Evolutionary conservation across 352 stramenopile genomes (phyloP).

Genomic region (Phytophthora constricta): DNA sequence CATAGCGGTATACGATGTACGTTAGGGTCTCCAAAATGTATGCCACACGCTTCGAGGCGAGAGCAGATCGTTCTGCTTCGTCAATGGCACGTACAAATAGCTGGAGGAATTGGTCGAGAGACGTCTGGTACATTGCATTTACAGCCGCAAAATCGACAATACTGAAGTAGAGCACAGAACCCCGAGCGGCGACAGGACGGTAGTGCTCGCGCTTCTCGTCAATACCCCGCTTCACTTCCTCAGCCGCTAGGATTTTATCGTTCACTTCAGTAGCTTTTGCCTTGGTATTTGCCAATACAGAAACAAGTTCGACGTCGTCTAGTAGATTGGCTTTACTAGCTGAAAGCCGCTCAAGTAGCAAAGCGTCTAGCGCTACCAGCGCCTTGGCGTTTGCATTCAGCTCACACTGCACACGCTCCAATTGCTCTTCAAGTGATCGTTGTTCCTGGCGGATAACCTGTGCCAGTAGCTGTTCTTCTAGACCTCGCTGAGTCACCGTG

Average conservation of each 20-base stretch:
- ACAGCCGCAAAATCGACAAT: conserved; percentile 89
- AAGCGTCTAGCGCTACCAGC: conserved; percentile 81
- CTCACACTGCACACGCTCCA: conserved; percentile 87
- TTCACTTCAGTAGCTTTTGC: conserved; percentile 91
- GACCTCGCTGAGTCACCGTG: conserved; percentile 89
- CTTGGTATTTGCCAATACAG: conserved; percentile 89
- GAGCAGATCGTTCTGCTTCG: conserved; percentile 72
- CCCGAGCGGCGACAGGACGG: conserved; percentile 86
- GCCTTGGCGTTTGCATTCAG: conserved; percentile 90
- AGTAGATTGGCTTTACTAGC: conserved; percentile 88
- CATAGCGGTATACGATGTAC: conserved; percentile 77
- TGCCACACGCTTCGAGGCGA: conserved; percentile 86
- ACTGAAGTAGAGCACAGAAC: conserved; percentile 90
- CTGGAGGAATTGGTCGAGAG: conserved; percentile 89
- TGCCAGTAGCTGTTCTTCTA: conserved; percentile 92
- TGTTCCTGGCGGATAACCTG: conserved; percentile 94
- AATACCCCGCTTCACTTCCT: conserved; percentile 89
- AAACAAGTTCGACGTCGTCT: conserved; percentile 89
- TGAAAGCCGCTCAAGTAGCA: conserved; percentile 87
- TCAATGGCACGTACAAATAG: conserved; percentile 90
- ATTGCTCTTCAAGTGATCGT: conserved; percentile 88
- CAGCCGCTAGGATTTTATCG: conserved; percentile 89
- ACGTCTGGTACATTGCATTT: conserved; percentile 93
- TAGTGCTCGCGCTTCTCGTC: conserved; percentile 93
- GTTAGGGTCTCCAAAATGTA: conserved; percentile 91